Evolutionary conservation across 495 filamentous ascomycete species (phyloP), one percentile per base, ranked within the genome.

Genomic region (Neurospora sp.): DNA sequence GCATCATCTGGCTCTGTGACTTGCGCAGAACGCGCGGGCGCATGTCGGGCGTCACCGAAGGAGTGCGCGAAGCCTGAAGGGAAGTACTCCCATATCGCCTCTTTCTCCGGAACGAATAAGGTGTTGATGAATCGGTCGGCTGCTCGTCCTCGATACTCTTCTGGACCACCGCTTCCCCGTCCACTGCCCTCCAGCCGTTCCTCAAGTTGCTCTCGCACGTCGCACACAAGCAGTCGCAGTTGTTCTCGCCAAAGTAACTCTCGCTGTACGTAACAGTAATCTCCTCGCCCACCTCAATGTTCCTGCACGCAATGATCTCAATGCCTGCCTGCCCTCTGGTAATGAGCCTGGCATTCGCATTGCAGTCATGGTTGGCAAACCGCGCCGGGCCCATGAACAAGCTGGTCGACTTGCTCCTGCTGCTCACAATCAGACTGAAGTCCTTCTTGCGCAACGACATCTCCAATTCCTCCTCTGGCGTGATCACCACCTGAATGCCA

Each of bases 321-420:
- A 99, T 97, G 40, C 94, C 93, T 75, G 94, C 91, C 42, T 89
- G 88, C 38, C 93, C 92, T 39, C 88, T 89, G 20, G 93, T 97
- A 74, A 91, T 89, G 73, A 99, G 85, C 77, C 90, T 86, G 5
- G 94, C 94, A 84, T 98, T 99, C 37, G 96, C 93, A 75, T 92
- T 88, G 80, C 96, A 99, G 81, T 99, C 96, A 81, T 99, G 96
- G 77, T 99, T 99, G 23, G 95, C 92, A 77, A 99, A 98, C 42
- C 96, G 90, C 48, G 96, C 96, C 23, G 96, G 96, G 3, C 96
- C 96, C 76, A 99, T 89, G 75, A 99, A 97, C 23, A 98, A 85
- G 16, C 92, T 94, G 9, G 94, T 91, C 18, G 89, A 90, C 79
- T 96, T 96, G 76, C 94, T 94, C 41, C 96, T 88, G 77, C 93